Evolutionary conservation across 2,329 filamentous ascomycete genomes (phyloP), one percentile per base, ranked within the genome.

Genomic region (Dactylonectria estremocensis): DNA sequence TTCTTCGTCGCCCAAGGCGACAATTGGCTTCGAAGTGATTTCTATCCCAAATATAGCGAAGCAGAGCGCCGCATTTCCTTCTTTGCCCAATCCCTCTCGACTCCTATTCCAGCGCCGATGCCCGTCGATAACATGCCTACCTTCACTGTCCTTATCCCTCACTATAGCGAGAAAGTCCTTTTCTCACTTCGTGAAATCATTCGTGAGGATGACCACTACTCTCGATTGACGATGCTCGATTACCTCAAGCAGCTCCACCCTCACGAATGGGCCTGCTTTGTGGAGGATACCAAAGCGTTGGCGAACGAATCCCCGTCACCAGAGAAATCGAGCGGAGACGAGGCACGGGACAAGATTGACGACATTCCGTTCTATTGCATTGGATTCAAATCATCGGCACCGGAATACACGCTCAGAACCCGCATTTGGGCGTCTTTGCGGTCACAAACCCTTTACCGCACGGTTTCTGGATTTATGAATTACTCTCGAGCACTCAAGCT

Each of bases 1-100:
- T 99, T 99, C 87, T 99, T 99, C 83, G 96, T 99, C 22, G 98
- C 96, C 0, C 96, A 99, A 80, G 96, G 99, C 85, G 96, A 99
- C 83, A 95, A 99, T 78, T 98, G 96, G 0, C 99, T 99, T 90
- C 98, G 98, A 88, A 98, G 96, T 0, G 96, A 99, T 77, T 99
- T 98, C 83, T 99, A 99, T 87, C 96, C 96, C 0, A 87, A 88
- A 33, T 91, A 96, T 79, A 98, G 95, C 78, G 96, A 99, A 82
- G 96, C 96, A 1, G 96, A 99, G 83, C 95, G 96, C 76, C 95
- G 96, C 83, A 97, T 99, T 69, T 98, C 95, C 4, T 99, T 99
- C 90, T 99, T 99, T 79, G 96, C 96, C 0, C 96, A 99, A 81
- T 99, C 96, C 10, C 85, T 99, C n/a, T 98, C 96, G 0, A 99